A percentile compares a stretch with the other conserved stretches of the same genome.
phyloP scores from a whole-genome alignment of 306 rosid species.

The Fagus sylvatica region DNA sequence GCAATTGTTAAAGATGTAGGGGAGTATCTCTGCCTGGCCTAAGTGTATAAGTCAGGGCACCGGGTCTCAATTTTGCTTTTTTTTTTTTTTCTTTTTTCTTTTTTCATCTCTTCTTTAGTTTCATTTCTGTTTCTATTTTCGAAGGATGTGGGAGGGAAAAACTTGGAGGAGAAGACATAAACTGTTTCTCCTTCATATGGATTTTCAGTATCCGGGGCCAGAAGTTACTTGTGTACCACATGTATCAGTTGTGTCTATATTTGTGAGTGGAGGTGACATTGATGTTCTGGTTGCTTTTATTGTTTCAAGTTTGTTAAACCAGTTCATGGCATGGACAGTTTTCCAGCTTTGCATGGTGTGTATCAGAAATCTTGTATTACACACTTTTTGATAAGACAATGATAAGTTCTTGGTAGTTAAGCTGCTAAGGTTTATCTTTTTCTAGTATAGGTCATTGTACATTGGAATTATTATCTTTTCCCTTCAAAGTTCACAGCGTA shows the following conservation, averaged over 20 bases:
- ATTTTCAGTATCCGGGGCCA: background rate
- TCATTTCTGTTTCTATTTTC: background rate
- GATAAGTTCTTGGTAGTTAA: background rate
- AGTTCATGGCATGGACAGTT: background rate
- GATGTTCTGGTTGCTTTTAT: background rate
- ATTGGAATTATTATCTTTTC: too few species aligned
- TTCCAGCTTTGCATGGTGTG: background rate
- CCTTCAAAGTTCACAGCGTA: too few species aligned
- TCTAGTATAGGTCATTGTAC: background rate
- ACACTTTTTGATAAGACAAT: background rate
- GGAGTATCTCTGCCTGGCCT: conserved; percentile 18
- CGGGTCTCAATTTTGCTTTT: background rate
- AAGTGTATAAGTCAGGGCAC: conserved; percentile 1
- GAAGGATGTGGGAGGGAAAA: background rate
- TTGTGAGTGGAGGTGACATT: background rate
- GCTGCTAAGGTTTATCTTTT: background rate
- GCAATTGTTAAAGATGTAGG: conserved; percentile 18
- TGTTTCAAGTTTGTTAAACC: background rate
- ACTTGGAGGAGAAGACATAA: background rate
- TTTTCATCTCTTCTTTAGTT: conserved; percentile 11
- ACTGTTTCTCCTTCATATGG: background rate
- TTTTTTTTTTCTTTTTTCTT: background rate
- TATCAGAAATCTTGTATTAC: background rate
- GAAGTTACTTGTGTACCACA: background rate
- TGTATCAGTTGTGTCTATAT: conserved; percentile 5